Conservation (phyloP, 352 stramenopile species). For the Blastocystis sp. region DNA sequence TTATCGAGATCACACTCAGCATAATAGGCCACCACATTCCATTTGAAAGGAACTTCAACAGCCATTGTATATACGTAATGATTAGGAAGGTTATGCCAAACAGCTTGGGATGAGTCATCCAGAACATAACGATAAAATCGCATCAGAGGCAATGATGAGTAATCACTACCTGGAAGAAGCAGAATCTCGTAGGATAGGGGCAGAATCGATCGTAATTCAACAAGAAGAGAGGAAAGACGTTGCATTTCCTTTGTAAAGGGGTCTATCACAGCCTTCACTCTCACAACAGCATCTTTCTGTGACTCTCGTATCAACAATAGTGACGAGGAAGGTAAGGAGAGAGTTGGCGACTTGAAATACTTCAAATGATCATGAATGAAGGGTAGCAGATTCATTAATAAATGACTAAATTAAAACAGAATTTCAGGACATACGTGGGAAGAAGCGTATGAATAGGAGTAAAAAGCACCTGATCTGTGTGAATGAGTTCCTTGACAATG, state of each 20-base stretch:
- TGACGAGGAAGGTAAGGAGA: conserved; percentile 70
- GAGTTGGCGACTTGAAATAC: conserved; percentile 68
- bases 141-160: conserved; percentile 83
- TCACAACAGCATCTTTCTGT: conserved; percentile 74
- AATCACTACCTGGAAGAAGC: conserved; percentile 75
- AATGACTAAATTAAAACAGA: not conserved
- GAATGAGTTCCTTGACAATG: not conserved
- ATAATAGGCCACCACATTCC: conserved; percentile 44
- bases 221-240: conserved; percentile 81
- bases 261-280: conserved; percentile 81
- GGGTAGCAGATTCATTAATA: not conserved
- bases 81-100: conserved; percentile 56
- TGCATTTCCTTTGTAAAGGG: conserved; percentile 84
- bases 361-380: not conserved
- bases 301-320: conserved; percentile 70
- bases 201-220: conserved; percentile 70
- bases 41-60: conserved; percentile 58
- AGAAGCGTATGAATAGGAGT: not conserved
- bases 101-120: conserved; percentile 73
- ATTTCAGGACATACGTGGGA: not conserved
- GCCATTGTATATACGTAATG: conserved; percentile 78
- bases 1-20: conserved; percentile 63
- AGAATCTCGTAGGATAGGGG: conserved; percentile 70
- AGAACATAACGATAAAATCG: conserved; percentile 86
- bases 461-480: not conserved